Conservation (phyloP, 2,329 filamentous ascomycete genomes). For the Arachnomyces sp. region DNA sequence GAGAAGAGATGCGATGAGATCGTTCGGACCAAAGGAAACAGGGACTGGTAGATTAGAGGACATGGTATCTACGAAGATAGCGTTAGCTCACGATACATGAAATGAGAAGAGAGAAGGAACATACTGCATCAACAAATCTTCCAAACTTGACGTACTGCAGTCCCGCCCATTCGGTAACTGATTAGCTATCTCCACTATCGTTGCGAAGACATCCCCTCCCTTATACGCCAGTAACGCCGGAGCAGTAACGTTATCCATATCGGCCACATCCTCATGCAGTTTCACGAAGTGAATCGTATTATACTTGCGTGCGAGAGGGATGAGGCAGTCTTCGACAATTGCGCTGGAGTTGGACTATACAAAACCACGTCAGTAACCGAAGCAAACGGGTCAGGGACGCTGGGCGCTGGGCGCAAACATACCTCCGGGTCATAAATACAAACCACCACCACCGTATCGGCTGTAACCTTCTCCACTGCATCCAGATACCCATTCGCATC, state of each 20-base stretch:
- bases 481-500: constrained; percentile 92
- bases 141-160: constrained; percentile 47
- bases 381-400: too few species aligned
- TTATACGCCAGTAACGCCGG: constrained; percentile 85
- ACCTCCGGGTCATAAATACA: constrained; percentile 88
- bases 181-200: constrained; percentile 76
- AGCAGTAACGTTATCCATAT: constrained; percentile 83
- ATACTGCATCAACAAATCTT: constrained; percentile 51
- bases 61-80: constrained; percentile 18
- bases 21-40: too few species aligned
- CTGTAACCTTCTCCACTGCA: constrained; percentile 80
- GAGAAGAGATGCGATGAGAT: background rate
- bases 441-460: constrained; percentile 79
- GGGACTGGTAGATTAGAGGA: constrained; percentile 16
- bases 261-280: constrained; percentile 82
- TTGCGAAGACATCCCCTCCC: constrained; percentile 83
- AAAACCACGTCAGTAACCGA: constrained; percentile 1
- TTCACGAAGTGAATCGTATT: constrained; percentile 77
- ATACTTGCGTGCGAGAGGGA: constrained; percentile 64
- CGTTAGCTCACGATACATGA: constrained; percentile 7
- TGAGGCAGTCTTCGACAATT: constrained; percentile 70
- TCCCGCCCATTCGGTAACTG: constrained; percentile 63
- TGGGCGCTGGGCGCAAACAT: constrained; percentile 29
- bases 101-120: constrained; percentile 15
- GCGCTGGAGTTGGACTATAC: constrained; percentile 67